Evolutionary conservation across 106 monocot genomes (phyloP).

Genomic region (Gastrodia elata): DNA sequence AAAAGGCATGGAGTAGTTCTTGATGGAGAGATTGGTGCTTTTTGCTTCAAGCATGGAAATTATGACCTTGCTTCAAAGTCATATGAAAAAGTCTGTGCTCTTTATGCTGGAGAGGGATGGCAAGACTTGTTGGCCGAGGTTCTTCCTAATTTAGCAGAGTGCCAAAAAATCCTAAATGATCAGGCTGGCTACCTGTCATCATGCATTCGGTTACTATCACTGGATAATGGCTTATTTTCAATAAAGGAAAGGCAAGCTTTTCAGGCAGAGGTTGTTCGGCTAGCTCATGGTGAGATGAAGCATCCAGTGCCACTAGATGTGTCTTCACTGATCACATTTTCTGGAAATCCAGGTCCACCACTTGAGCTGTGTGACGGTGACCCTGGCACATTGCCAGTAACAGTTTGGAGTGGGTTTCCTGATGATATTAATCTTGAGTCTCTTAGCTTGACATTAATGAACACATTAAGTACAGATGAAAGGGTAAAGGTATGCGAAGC

Average conservation of each 20-base stretch:
- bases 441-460: slow-evolving; percentile 72
- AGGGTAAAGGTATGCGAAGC: slow-evolving; percentile 63
- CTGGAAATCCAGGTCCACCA: slow-evolving; percentile 79
- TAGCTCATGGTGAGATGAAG: slow-evolving; percentile 87
- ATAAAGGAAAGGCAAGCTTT: slow-evolving; percentile 78
- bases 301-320: slow-evolving; percentile 95
- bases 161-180: slow-evolving; percentile 92
- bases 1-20: slow-evolving; percentile 96
- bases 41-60: slow-evolving; percentile 83
- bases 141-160: slow-evolving; percentile 90
- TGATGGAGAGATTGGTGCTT: slow-evolving; percentile 92
- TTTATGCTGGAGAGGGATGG: slow-evolving; percentile 99
- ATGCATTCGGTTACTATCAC: slow-evolving; percentile 80
- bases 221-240: slow-evolving; percentile 64
- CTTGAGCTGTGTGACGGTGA: slow-evolving; percentile 90
- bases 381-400: slow-evolving; percentile 67
- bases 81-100: slow-evolving; percentile 96
- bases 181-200: slow-evolving; percentile 89
- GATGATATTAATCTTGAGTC: slow-evolving; percentile 85
- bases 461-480: slow-evolving; percentile 76
- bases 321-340: slow-evolving; percentile 85
- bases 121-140: slow-evolving; percentile 83
- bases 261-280: slow-evolving; percentile 78
- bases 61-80: slow-evolving; percentile 91
- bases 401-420: slow-evolving; percentile 96